Base-by-base conservation (phyloP, 805 yeast genomes). In the Ogataea philodendri region DNA sequence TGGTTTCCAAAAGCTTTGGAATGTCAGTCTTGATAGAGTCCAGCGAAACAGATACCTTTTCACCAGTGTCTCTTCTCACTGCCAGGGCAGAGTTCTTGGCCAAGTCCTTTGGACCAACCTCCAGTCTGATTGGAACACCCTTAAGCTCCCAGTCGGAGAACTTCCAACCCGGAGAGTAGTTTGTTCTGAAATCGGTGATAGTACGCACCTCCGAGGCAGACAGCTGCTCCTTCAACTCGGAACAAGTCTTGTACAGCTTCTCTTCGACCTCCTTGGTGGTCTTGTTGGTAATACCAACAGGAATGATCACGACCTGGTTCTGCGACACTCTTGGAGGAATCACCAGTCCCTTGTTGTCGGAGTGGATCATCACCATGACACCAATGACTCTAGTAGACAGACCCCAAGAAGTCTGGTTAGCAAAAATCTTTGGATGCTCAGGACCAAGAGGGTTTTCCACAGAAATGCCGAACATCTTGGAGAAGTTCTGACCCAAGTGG, bases 341-440 rank as follows among this genome's bases (percentile, higher is more conserved):
- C 30, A 93, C 97, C 53, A 93, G 73, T 64, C 99, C 99, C 72
- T 88, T 90, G 75, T 94, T 89, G 66, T 93, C 99, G 22, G 97
- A 88, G 64, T 93, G 99, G 41, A 88, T 78, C 99, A 93, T 93
- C 42, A 87, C 88, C 97, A 93, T 93, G 51, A 94, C 99, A 74
- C 99, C 99, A 61, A 93, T 89, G 48, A 84, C 93, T 69, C 99
- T 86, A 41, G 99, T 93, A 31, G 97, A 89, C 53, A 93, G 70
- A 68, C 99, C 99, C 99, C 99, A 93, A 9, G 97, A 89, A 73
- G 94, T 93, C 71, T 93, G 99, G 78, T 81, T 87, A 21, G 93
- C 96, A 53, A 70, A 78, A 32, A 89, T 69, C 69, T 87, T 84
- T 57, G 93, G 94, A 60, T 83, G 79, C 43, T 85, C 94, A 8